Evolutionary conservation across 2,329 filamentous ascomycete genomes (phyloP).

Genomic region (Ceratocystis papillata): DNA sequence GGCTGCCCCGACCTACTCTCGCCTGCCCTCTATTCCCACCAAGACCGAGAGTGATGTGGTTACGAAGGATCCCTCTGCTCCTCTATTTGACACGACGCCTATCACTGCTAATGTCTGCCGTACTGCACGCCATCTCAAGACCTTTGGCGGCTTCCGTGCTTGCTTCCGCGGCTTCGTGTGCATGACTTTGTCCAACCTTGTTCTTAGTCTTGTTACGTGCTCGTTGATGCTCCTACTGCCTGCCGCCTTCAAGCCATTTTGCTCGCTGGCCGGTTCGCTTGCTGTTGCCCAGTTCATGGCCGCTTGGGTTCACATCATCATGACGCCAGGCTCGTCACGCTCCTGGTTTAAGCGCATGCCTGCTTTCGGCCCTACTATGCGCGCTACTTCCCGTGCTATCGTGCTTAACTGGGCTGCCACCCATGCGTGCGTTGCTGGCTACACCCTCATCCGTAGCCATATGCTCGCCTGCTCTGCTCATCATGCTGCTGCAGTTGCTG

Average conservation of each 20-base stretch:
- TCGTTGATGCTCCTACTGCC: slow-evolving; percentile 26
- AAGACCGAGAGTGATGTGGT: slow-evolving; percentile 29
- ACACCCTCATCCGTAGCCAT: slow-evolving; percentile 34
- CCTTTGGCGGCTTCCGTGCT: slow-evolving; percentile 49
- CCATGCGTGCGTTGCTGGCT: slow-evolving; percentile 40
- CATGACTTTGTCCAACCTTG: slow-evolving; percentile 35
- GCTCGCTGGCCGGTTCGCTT: slow-evolving; percentile 43
- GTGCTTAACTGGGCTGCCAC: slow-evolving; percentile 50
- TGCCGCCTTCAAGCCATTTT: slow-evolving; percentile 33
- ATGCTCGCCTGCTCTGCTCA: slow-evolving; percentile 32
- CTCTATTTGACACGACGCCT: slow-evolving; percentile 32
- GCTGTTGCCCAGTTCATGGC: slow-evolving; percentile 52
- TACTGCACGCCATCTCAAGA: slow-evolving; percentile 46
- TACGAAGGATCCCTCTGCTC: slow-evolving; percentile 28
- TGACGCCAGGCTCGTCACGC: slow-evolving; percentile 55
- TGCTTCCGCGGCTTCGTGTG: slow-evolving; percentile 59
- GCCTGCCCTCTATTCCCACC: slow-evolving; percentile 36
- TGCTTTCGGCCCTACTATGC: slow-evolving; percentile 50
- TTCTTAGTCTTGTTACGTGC: slow-evolving; percentile 35
- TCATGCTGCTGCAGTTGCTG: slow-evolving; percentile 33
- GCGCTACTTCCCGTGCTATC: slow-evolving; percentile 58
- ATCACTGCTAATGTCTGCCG: slow-evolving; percentile 43
- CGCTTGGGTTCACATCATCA: slow-evolving; percentile 77
- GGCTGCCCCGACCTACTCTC: slow-evolving; percentile 44
- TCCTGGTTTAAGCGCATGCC: slow-evolving; percentile 61